Evolutionary conservation across 2,329 filamentous ascomycete species (phyloP), one percentile per base, ranked within the genome.

Genomic region (Colletotrichum brevisporum): DNA sequence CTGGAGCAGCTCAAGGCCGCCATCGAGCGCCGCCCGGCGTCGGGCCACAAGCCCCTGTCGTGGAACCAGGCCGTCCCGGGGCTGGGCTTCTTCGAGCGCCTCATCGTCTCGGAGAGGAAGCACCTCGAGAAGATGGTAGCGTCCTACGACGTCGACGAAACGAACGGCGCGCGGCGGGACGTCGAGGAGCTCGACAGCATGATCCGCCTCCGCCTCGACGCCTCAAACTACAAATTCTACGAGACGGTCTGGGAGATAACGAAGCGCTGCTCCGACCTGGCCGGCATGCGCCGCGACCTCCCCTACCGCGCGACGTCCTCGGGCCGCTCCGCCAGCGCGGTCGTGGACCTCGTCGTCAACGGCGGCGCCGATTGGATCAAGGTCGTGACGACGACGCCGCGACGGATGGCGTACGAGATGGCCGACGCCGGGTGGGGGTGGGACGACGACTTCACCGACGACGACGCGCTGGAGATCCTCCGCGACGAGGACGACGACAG

Each of bases 391-490:
- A 72, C 71, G 3, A 72, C 71, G n/a, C 64, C 71, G 50, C 57
- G 71, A 12, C 27, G 80, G 31, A 73, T 83, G 59, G 78, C 78
- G 8, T 74, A 80, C 4, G 80, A 83, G 53, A 79, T 83, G 81
- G 76, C 76, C 3, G 81, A 82, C 53, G 75, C 75, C n/a, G 81
- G 81, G 4, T 83, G 81, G 81, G 75, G 75, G 6, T 83, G 81
- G 81, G 81, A 79, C 6, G 78, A 80, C 6, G 71, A 74, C 5
- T 65, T 73, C 5, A 75, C 78, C 8, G 68, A 72, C 36, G 75
- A 76, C 6, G 80, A 82, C 56, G 80, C 77, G 2, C 70, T 82
- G 60, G 78, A 76, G 2, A 12, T 68, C 5, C n/a, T 71, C 8
- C 24, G 10, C 45, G 69, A 71, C 27, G 69, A 69, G 26, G 54